phyloP scores from a whole-genome alignment of 768 basidiomycete genomes.

The Pleurotus platypus region DNA sequence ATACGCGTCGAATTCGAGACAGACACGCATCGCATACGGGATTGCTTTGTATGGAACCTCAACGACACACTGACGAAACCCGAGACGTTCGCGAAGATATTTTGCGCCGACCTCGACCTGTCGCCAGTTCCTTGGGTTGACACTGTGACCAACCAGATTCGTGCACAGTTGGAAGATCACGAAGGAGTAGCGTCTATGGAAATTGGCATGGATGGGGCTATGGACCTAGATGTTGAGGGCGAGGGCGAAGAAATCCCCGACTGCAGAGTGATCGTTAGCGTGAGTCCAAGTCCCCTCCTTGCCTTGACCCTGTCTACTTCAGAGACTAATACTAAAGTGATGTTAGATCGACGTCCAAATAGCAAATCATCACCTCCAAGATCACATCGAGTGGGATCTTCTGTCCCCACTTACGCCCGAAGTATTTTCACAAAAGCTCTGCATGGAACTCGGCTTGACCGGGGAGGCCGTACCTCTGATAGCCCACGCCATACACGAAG shows the following conservation, averaged over 20 bases:
- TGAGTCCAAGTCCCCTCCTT: slow-evolving; percentile 30
- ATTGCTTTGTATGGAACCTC: slow-evolving; percentile 95
- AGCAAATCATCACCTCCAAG: slow-evolving; percentile 83
- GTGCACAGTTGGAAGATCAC: slow-evolving; percentile 88
- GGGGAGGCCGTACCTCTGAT: slow-evolving; percentile 88
- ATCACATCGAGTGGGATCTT: slow-evolving; percentile 99
- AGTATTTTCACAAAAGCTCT: slow-evolving; percentile 74
- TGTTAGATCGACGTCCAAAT: slow-evolving; percentile 94
- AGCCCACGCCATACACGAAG: slow-evolving; percentile 92
- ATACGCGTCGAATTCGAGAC: slow-evolving; percentile 96
- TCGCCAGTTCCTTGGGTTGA: slow-evolving; percentile 64
- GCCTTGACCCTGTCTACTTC: background rate
- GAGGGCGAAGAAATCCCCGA: slow-evolving; percentile 62
- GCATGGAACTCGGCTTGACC: slow-evolving; percentile 80
- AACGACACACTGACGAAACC: slow-evolving; percentile 86
- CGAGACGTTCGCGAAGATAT: slow-evolving; percentile 78
- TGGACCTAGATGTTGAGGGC: slow-evolving; percentile 39
- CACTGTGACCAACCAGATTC: slow-evolving; percentile 82
- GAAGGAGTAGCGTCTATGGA: slow-evolving; percentile 80
- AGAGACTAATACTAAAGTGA: background rate
- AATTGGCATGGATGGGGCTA: slow-evolving; percentile 55
- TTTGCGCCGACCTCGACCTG: slow-evolving; percentile 87
- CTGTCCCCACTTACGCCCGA: slow-evolving; percentile 89
- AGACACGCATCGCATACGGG: slow-evolving; percentile 86
- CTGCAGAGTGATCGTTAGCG: slow-evolving; percentile 79